Evolutionary conservation across 306 rosid genomes (phyloP).

Genomic region (Bauhinia variegata): DNA sequence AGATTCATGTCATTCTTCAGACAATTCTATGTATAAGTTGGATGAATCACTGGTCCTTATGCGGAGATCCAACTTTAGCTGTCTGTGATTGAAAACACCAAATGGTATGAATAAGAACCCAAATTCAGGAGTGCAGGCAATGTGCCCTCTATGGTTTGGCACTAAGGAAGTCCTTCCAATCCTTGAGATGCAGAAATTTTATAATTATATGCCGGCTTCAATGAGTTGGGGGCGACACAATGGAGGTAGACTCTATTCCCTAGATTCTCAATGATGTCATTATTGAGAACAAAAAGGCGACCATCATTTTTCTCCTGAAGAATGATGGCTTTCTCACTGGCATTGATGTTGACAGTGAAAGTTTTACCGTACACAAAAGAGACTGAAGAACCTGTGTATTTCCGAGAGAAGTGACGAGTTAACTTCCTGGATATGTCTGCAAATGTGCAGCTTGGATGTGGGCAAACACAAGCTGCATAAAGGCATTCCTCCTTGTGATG

Average conservation of each 20-base stretch:
- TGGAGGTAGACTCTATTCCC: constrained; percentile 54
- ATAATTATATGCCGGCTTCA: constrained; percentile 41
- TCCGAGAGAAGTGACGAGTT: constrained; percentile 50
- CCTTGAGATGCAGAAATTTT: constrained; percentile 44
- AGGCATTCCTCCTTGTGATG: constrained; percentile 69
- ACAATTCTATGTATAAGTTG: too few species aligned
- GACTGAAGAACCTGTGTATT: constrained; percentile 44
- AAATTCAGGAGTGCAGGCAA: constrained; percentile 25
- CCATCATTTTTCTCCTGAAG: constrained; percentile 57
- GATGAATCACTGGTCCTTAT: constrained; percentile 34
- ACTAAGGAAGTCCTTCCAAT: constrained; percentile 47
- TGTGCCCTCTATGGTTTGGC: constrained; percentile 37
- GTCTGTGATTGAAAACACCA: constrained; percentile 37
- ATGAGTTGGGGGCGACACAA: constrained; percentile 55
- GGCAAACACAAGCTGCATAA: constrained; percentile 65
- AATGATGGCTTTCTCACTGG: constrained; percentile 34
- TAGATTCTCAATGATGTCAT: constrained; percentile 15
- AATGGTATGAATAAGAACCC: constrained; percentile 55
- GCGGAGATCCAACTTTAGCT: constrained; percentile 53
- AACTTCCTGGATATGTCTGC: constrained; percentile 54
- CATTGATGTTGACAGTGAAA: constrained; percentile 37
- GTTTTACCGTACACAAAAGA: constrained; percentile 46
- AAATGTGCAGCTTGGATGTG: constrained; percentile 48
- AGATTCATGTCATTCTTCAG: too few species aligned
- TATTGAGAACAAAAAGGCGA: constrained; percentile 55